Base-by-base conservation (phyloP, 2,329 filamentous ascomycete species). In the Xylaria sp. region DNA sequence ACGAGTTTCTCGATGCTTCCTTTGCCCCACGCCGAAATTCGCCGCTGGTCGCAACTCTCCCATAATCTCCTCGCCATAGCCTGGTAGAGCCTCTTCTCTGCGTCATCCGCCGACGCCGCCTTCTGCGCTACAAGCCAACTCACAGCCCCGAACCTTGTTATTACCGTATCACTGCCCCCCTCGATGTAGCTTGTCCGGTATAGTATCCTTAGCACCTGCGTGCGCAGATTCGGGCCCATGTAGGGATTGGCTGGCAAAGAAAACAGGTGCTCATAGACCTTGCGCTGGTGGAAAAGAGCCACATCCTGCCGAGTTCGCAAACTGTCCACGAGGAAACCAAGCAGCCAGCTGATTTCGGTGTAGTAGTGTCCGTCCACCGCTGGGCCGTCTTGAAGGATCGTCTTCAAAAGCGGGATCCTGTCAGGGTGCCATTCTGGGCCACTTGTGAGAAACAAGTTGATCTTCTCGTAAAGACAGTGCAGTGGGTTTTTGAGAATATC, bases 371-470 rank as follows among this genome's bases (percentile, higher is more conserved):
- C 69, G 51, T 75, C 73, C 17, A 70, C 71, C 7, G 72, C 72
- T 0, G 85, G 81, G 51, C 83, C 78, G 13, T 81, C 74, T 3
- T 86, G 81, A 10, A 89, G 78, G 53, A 89, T 80, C 64, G 85
- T 82, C 67, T 85, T 82, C 23, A 87, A 86, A n/a, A 94, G 81
- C 7, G 95, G 84, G 23, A 95, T 85, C 71, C 87, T 88, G 61
- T 91, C 86, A 17, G 88, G 72, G 11, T 88, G 83, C 94, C 94
- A 98, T 23, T 82, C 76, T 0, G 94, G 93, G 0, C 87, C 85
- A 53, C 87, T 87, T 21, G 91, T 91, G 35, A 98, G 84, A 74
- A 93, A 97, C 5, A 83, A 81, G 78, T 96, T 97, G 76, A 95
- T 80, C 73, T 97, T 97, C 60, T 87, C 86, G 74, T 97, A 98